Percentiles rank a stretch among this genome's conserved stretches.
Evolutionary conservation across 1,139 yeast genomes (phyloP).

Genomic region (Kazachstania sp.): DNA sequence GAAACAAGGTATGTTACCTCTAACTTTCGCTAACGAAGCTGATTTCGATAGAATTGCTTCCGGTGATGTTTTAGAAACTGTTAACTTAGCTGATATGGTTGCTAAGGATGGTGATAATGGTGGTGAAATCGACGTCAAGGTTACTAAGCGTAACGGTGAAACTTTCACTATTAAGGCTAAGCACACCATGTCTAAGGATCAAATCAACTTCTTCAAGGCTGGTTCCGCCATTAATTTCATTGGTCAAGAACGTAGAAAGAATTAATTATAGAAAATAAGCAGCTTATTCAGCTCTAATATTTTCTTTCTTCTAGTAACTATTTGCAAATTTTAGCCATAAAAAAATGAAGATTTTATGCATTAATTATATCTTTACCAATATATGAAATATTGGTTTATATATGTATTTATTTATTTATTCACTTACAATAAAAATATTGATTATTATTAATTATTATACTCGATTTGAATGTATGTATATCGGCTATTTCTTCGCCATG

Average conservation of each 20-base stretch:
- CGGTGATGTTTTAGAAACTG: slow-evolving; percentile 72
- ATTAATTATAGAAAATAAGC: neutral
- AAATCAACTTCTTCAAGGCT: slow-evolving; percentile 90
- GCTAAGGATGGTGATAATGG: slow-evolving; percentile 81
- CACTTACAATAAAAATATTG: neutral
- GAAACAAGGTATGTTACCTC: slow-evolving; percentile 94
- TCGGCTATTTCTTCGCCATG: slow-evolving; percentile 7
- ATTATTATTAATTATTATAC: neutral
- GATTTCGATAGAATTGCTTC: slow-evolving; percentile 77
- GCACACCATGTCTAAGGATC: slow-evolving; percentile 96
- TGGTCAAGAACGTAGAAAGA: slow-evolving; percentile 47
- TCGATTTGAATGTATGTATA: too few relatives aligned
- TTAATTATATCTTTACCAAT: neutral
- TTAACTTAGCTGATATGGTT: slow-evolving; percentile 70
- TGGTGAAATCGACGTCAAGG: slow-evolving; percentile 60
- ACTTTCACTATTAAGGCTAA: slow-evolving; percentile 62
- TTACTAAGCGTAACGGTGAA: slow-evolving; percentile 70
- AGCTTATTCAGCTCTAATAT: neutral
- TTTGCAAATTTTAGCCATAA: neutral
- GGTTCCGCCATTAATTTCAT: slow-evolving; percentile 76
- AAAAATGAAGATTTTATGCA: neutral
- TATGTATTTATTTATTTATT: slow-evolving; percentile 1
- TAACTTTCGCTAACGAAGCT: slow-evolving; percentile 78
- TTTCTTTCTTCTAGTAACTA: neutral
- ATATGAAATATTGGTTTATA: neutral